Evolutionary conservation across 768 basidiomycete genomes (phyloP).

Genomic region (Obba rivulosa): DNA sequence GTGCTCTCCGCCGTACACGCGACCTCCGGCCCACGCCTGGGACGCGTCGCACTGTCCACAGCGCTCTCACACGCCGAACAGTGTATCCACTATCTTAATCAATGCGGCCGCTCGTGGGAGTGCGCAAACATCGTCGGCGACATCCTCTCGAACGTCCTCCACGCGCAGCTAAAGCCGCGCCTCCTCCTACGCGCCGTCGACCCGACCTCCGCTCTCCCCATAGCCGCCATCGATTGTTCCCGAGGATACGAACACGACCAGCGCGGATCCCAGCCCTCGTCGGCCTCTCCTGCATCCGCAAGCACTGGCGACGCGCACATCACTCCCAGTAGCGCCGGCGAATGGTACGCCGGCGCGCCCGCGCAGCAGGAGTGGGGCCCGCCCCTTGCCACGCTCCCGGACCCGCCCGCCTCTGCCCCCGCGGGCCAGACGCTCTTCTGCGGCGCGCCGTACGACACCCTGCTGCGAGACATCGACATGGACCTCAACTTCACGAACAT

Average conservation of each 20-base stretch:
- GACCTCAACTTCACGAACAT: conserved; percentile 16
- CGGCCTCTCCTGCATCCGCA: background rate
- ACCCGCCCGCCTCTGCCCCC: conserved; percentile 12
- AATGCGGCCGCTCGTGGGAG: conserved; percentile 50
- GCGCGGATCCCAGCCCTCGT: background rate
- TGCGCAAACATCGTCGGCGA: conserved; percentile 33
- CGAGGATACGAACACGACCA: background rate
- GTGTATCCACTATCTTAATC: conserved; percentile 45
- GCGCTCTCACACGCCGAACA: conserved; percentile 39
- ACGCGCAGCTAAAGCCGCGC: conserved; percentile 14
- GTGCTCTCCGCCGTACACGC: conserved; percentile 51
- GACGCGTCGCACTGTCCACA: conserved; percentile 39
- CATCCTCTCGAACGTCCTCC: conserved; percentile 17
- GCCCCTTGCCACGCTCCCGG: background rate
- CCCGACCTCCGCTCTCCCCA: conserved; percentile 8
- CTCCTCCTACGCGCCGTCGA: conserved; percentile 11
- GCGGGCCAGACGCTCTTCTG: conserved; percentile 3
- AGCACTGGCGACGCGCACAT: conserved; percentile 12
- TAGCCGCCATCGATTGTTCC: background rate
- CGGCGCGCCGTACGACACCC: conserved; percentile 9
- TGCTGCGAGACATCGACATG: conserved; percentile 9
- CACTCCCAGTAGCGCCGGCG: background rate
- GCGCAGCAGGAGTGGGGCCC: background rate
- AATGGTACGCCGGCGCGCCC: conserved; percentile 3
- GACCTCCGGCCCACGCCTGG: conserved; percentile 37